Conservation (phyloP, 2,329 filamentous ascomycete genomes). For the Fusarium devonianum region DNA sequence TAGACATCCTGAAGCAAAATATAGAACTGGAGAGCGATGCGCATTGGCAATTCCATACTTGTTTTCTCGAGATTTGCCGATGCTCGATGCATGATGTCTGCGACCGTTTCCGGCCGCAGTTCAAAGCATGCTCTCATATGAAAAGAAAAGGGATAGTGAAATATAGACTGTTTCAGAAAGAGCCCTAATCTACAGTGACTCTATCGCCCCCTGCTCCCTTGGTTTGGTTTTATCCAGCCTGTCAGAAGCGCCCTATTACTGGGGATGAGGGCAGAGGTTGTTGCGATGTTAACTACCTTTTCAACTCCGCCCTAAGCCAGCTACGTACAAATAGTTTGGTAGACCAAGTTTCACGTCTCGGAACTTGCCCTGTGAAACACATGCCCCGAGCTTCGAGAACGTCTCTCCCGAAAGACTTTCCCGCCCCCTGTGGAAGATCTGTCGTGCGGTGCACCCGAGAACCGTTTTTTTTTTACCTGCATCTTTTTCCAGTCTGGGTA, state of each 20-base stretch:
- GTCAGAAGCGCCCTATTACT: too few species aligned
- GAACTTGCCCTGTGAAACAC: conserved; percentile 11
- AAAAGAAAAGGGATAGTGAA: too few species aligned
- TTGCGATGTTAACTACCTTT: too few species aligned
- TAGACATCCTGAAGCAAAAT: conserved; percentile 40
- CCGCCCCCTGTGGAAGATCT: conserved; percentile 15
- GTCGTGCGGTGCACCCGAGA: conserved; percentile 7
- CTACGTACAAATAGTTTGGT: too few species aligned
- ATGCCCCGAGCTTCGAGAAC: neutral
- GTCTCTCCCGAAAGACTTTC: neutral
- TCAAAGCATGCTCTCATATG: neutral
- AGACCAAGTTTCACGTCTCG: conserved; percentile 1
- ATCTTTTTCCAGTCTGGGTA: conserved; percentile 22
- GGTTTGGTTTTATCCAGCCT: too few species aligned
- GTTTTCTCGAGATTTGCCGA: neutral
- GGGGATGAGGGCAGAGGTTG: too few species aligned
- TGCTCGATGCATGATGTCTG: too few species aligned
- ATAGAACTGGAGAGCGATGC: neutral
- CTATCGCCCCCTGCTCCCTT: too few species aligned
- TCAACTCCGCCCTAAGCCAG: too few species aligned
- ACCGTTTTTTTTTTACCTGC: conserved; percentile 7
- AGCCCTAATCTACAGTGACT: too few species aligned
- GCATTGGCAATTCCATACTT: neutral
- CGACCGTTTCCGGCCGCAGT: too few species aligned
- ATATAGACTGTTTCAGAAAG: too few species aligned